These are phyloP conservation scores for Gymnopilus dilepis DNA, from an alignment of 768 basidiomycete species.

Conservation along the genomic window DNA sequence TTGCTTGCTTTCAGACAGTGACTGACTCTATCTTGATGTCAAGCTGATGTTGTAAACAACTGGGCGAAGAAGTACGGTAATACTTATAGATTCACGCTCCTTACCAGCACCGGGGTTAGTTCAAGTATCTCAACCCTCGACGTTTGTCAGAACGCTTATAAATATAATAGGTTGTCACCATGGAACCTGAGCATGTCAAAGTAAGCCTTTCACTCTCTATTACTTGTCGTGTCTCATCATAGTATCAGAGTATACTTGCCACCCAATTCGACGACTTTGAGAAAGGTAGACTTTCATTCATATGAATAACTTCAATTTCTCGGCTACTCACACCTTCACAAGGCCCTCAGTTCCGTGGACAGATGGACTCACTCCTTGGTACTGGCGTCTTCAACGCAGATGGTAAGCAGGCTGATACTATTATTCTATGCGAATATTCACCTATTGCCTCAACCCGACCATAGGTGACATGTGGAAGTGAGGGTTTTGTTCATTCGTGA, in stretches of 20 bases:
- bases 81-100: slow-evolving; percentile 35
- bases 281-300: slow-evolving; percentile 41
- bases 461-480: slow-evolving; percentile 14
- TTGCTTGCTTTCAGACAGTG: background rate
- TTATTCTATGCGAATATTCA: background rate
- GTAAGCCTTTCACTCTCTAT: slow-evolving; percentile 18
- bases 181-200: slow-evolving; percentile 55
- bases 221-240: background rate
- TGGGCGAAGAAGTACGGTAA: slow-evolving; percentile 39
- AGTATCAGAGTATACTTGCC: slow-evolving; percentile 45
- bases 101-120: slow-evolving; percentile 40
- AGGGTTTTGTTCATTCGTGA: background rate
- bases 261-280: slow-evolving; percentile 54
- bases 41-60: slow-evolving; percentile 35
- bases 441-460: slow-evolving; percentile 12
- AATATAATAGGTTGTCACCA: slow-evolving; percentile 38
- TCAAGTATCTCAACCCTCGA: background rate
- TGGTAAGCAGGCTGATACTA: slow-evolving; percentile 36
- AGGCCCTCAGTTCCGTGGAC: slow-evolving; percentile 33
- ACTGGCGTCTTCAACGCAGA: slow-evolving; percentile 66
- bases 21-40: slow-evolving; percentile 2
- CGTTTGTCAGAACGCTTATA: slow-evolving; percentile 22
- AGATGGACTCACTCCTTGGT: slow-evolving; percentile 47
- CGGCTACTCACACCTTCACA: background rate
- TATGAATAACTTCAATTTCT: background rate